Percentiles rank a stretch among this genome's conserved stretches.
Conservation (phyloP, 129 eudicot species). For the Helianthus annuus region HanXRQr2.0-SUNRISE NC_035449.2:162000657-162001156, state of each 20-base stretch:
- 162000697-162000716: not conserved
- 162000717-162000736: not conserved
- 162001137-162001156: too few species aligned
- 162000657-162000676: not conserved
- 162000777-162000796: conserved; percentile 73
- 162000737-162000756: not conserved
- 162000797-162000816: conserved; percentile 94
- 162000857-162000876: conserved; percentile 57
- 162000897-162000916: not conserved
- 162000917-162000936: not conserved
- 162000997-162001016: conserved; percentile 46
- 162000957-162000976: conserved; percentile 93
- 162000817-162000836: conserved; percentile 82
- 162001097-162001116: too few species aligned
- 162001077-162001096: too few species aligned
- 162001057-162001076: too few species aligned
- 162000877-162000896: not conserved
- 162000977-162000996: conserved; percentile 84
- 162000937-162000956: conserved; percentile 50
- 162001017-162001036: not conserved
- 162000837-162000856: conserved; percentile 73
- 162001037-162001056: too few species aligned
- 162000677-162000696: not conserved
- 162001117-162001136: too few species aligned
- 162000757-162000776: not conserved